phyloP scores from a whole-genome alignment of 1,284 basidiomycete genomes.

The Afroboletus lepidellus region DNA sequence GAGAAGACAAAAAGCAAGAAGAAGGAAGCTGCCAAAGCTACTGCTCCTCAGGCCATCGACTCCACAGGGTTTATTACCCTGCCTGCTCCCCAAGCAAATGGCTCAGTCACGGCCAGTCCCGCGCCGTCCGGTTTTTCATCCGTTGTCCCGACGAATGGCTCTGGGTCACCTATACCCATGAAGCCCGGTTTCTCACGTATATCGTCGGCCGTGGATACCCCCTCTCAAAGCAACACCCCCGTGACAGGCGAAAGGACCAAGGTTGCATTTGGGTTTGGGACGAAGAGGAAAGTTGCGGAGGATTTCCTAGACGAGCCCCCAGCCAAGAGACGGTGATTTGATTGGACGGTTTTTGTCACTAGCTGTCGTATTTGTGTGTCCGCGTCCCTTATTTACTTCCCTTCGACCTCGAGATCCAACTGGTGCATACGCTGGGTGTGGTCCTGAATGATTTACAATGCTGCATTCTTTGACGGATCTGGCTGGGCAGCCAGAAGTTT shows the following conservation, averaged over 20 bases:
- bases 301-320: slow-evolving; percentile 51
- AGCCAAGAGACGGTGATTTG: slow-evolving; percentile 41
- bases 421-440: neutral
- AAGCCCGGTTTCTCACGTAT: slow-evolving; percentile 78
- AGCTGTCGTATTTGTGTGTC: neutral
- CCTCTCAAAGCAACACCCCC: slow-evolving; percentile 51
- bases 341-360: neutral
- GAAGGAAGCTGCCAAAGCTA: slow-evolving; percentile 53
- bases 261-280: slow-evolving; percentile 72
- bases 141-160: slow-evolving; percentile 36
- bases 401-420: neutral
- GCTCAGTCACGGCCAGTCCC: slow-evolving; percentile 42
- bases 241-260: slow-evolving; percentile 62
- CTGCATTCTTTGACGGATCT: no score
- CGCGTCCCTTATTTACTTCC: neutral
- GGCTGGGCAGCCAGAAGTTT: no score
- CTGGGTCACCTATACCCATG: slow-evolving; percentile 60
- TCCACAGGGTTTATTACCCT: slow-evolving; percentile 66
- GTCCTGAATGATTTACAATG: no score
- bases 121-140: slow-evolving; percentile 41
- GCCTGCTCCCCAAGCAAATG: slow-evolving; percentile 51
- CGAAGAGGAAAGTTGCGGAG: slow-evolving; percentile 72
- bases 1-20: neutral
- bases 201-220: slow-evolving; percentile 50
- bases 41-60: slow-evolving; percentile 46